Conservation (phyloP, 2,329 filamentous ascomycete genomes). For the Colletotrichum cereale region DNA sequence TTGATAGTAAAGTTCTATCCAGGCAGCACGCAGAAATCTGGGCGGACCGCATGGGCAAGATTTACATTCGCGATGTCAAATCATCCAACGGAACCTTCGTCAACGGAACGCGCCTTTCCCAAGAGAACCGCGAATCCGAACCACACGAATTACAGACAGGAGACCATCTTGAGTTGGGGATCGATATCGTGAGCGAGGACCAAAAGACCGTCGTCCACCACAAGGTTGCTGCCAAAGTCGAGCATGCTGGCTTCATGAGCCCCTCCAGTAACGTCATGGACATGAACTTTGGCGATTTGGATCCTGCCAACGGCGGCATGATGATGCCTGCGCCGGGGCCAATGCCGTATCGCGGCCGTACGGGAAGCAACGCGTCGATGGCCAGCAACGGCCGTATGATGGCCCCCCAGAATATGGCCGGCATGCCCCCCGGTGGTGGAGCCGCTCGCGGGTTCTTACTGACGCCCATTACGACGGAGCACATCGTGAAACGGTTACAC, state of each 20-base stretch:
- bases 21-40: conserved; percentile 97
- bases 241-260: conserved; percentile 88
- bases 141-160: conserved; percentile 92
- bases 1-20: conserved; percentile 97
- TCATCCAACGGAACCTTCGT: conserved; percentile 99
- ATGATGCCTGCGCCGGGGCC: conserved; percentile 77
- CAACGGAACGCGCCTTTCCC: conserved; percentile 89
- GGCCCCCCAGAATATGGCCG: conserved; percentile 62
- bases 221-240: conserved; percentile 96
- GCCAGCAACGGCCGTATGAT: conserved; percentile 72
- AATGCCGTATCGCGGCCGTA: conserved; percentile 77
- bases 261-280: conserved; percentile 83
- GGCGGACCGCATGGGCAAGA: conserved; percentile 86
- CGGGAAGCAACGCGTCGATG: conserved; percentile 75
- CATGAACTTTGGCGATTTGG: conserved; percentile 92
- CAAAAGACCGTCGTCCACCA: conserved; percentile 99
- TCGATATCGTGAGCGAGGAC: conserved; percentile 98
- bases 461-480: conserved; percentile 91
- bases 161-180: conserved; percentile 93
- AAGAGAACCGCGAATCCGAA: conserved; percentile 95
- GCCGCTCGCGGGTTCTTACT: conserved; percentile 77
- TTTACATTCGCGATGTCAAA: conserved; percentile 97
- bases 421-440: conserved; percentile 67
- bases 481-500: conserved; percentile 89
- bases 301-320: conserved; percentile 81